Evolutionary conservation across 805 yeast species (phyloP).

Genomic region (Yamadazyma akitaensis): DNA sequence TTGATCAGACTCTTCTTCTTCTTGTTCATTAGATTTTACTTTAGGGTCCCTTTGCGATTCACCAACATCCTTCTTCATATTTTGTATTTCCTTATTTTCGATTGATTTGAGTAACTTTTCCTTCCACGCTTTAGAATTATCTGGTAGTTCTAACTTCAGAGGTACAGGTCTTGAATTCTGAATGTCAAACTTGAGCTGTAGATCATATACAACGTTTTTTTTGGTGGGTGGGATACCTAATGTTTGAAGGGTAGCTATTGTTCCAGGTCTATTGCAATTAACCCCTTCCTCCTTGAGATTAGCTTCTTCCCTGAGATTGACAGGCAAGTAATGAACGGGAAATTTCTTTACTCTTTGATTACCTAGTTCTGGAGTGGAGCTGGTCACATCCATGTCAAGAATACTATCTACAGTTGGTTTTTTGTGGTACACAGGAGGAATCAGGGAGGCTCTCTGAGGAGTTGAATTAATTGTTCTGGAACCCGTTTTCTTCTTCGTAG

Average conservation of each 20-base stretch:
- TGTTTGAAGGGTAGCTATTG: slow-evolving; percentile 11
- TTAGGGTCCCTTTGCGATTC: slow-evolving; percentile 1
- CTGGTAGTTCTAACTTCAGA: slow-evolving; percentile 20
- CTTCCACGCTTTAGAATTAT: slow-evolving; percentile 23
- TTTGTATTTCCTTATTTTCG: slow-evolving; percentile 1
- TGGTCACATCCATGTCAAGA: slow-evolving; percentile 1
- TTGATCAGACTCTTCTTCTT: slow-evolving; percentile 3
- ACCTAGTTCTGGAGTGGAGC: slow-evolving; percentile 2
- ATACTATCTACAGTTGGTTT: slow-evolving; percentile 9
- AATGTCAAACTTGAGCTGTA: slow-evolving; percentile 27
- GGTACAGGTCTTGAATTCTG: slow-evolving; percentile 29
- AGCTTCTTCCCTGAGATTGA: slow-evolving; percentile 10
- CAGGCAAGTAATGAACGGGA: slow-evolving; percentile 34
- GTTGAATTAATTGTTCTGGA: not conserved
- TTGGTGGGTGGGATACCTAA: slow-evolving; percentile 19
- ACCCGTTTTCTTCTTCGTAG: slow-evolving; percentile 1
- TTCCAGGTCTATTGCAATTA: slow-evolving; percentile 12
- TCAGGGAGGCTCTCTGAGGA: not conserved
- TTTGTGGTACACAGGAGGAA: not conserved
- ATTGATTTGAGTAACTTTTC: slow-evolving; percentile 12
- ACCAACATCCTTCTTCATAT: not conserved
- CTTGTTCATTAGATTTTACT: not conserved
- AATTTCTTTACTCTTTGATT: slow-evolving; percentile 17
- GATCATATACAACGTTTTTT: slow-evolving; percentile 29
- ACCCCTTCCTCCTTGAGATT: slow-evolving; percentile 13